Percentiles rank a stretch among this genome's conserved stretches.
Evolutionary conservation across 2,329 filamentous ascomycete species (phyloP).

Genomic region (Verticillium albo-atrum): DNA sequence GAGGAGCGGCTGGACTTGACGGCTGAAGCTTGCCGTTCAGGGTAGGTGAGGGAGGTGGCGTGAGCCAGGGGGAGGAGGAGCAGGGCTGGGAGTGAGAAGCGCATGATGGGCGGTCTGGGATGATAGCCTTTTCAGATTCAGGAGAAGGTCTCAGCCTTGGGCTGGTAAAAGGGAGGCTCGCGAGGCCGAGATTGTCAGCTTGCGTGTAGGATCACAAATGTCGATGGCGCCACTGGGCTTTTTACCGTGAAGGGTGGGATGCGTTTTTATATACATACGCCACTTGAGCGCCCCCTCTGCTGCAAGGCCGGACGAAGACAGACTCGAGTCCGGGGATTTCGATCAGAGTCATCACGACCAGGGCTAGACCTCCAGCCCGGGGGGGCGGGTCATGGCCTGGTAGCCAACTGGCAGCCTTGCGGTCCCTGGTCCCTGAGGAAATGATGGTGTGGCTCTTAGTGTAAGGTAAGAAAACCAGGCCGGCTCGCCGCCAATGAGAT

Average conservation of each 20-base stretch:
- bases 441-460: background rate
- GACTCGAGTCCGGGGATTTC: background rate
- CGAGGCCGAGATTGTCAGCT: background rate
- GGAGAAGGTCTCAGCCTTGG: background rate
- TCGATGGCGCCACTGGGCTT: background rate
- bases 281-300: background rate
- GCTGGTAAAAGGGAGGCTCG: background rate
- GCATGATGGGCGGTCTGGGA: background rate
- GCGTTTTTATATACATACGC: background rate
- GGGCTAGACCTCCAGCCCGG: background rate
- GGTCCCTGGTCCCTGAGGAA: background rate
- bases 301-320: background rate
- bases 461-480: background rate
- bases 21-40: background rate
- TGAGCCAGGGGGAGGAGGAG: background rate
- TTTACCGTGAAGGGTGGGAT: background rate
- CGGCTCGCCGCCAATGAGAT: background rate
- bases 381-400: background rate
- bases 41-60: background rate
- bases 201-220: background rate
- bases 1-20: background rate
- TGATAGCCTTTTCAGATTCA: background rate
- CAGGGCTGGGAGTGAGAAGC: background rate
- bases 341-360: background rate
- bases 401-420: background rate